Evolutionary conservation across 441 rosid genomes (phyloP).

Genomic region (Cnidoscolus chayamansa): DNA sequence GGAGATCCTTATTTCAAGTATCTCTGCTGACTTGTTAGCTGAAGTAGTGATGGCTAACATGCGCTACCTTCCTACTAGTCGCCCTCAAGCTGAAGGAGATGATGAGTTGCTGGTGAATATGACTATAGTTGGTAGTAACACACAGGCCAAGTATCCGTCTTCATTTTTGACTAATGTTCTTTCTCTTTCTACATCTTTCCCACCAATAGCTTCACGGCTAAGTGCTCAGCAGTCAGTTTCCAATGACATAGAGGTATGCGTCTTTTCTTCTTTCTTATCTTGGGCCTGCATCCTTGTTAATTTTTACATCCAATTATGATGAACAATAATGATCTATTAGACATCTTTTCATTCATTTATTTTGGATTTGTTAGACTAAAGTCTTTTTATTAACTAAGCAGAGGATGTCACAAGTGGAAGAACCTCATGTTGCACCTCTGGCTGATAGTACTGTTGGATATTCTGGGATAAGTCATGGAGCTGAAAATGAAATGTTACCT

Average conservation of each 20-base stretch:
- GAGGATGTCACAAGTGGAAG: slow-evolving; percentile 46
- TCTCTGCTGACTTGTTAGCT: slow-evolving; percentile 91
- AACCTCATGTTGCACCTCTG: slow-evolving; percentile 28
- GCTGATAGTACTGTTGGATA: slow-evolving; percentile 29
- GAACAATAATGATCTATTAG: not conserved
- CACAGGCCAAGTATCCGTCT: slow-evolving; percentile 70
- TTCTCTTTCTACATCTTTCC: slow-evolving; percentile 79
- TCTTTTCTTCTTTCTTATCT: slow-evolving; percentile 17
- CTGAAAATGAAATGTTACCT: slow-evolving; percentile 45
- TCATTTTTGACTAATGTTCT: slow-evolving; percentile 71
- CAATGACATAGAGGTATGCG: slow-evolving; percentile 40
- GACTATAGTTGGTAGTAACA: slow-evolving; percentile 65
- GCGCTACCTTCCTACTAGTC: slow-evolving; percentile 60
- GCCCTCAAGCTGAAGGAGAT: slow-evolving; percentile 52
- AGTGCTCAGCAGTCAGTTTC: slow-evolving; percentile 37
- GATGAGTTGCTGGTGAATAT: slow-evolving; percentile 58
- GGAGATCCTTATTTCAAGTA: slow-evolving; percentile 91
- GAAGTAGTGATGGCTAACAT: slow-evolving; percentile 98
- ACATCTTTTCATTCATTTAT: slow-evolving; percentile 1
- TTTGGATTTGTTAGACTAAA: slow-evolving; percentile 12
- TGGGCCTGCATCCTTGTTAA: not conserved
- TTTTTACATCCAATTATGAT: not conserved
- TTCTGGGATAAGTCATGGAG: slow-evolving; percentile 39
- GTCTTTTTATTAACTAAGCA: slow-evolving; percentile 30
- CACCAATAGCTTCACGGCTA: slow-evolving; percentile 59